phyloP scores from a whole-genome alignment of 306 rosid species.

The Prunus kanzakura region DNA sequence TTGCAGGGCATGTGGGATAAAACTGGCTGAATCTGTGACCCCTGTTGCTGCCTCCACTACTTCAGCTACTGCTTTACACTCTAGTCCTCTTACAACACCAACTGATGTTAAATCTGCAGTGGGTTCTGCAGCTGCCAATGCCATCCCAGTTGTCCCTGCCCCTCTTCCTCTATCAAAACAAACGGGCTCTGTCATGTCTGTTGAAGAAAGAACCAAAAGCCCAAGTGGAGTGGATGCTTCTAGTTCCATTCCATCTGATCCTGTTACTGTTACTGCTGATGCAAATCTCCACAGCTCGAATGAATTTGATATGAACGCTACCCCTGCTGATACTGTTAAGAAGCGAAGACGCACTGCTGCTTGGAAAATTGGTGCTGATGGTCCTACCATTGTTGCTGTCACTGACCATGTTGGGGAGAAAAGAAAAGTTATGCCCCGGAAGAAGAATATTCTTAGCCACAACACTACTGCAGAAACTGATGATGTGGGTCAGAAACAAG shows the following conservation, averaged over 20 bases:
- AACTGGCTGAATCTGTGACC: conserved; percentile 36
- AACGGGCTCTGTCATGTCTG: conserved; percentile 17
- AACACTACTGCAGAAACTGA: conserved; percentile 6
- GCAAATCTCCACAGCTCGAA: conserved; percentile 6
- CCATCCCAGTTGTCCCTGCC: conserved; percentile 8
- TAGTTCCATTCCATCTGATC: conserved; percentile 24
- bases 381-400: conserved; percentile 24
- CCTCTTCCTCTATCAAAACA: conserved; percentile 10
- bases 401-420: conserved; percentile 26
- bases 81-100: neutral
- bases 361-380: conserved; percentile 29
- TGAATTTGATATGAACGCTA: conserved; percentile 31
- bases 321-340: conserved; percentile 63
- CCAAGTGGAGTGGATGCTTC: conserved; percentile 2
- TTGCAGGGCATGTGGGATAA: conserved; percentile 42
- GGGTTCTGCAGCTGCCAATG: neutral
- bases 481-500: conserved; percentile 15
- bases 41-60: conserved; percentile 17
- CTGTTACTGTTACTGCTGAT: conserved; percentile 14
- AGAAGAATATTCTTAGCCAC: conserved; percentile 19
- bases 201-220: conserved; percentile 2
- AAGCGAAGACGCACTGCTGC: conserved; percentile 47
- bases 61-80: conserved; percentile 3
- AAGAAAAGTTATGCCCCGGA: conserved; percentile 18
- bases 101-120: too few species aligned